Evolutionary conservation across 2,329 filamentous ascomycete genomes (phyloP), one percentile per base, ranked within the genome.

Genomic region (Volutella citrinella): DNA sequence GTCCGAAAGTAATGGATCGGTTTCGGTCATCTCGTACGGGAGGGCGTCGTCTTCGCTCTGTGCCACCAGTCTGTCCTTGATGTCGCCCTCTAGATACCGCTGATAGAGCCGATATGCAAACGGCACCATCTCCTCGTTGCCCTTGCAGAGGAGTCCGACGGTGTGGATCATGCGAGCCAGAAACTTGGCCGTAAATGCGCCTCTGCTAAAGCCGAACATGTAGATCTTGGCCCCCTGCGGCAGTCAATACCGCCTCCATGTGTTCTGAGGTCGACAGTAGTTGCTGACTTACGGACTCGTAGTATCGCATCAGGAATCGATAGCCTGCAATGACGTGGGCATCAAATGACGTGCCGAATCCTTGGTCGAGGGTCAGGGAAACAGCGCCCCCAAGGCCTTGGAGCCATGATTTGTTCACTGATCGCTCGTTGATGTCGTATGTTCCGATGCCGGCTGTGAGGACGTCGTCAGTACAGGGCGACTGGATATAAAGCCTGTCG

Each of bases 251-350:
- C 14, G 47, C 28, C 11, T 26, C 22, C 19, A 8, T 1, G 3
- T 25, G 19, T 2, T 1, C 2, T 3, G 7, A 13, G 0, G 1
- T 1, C 4, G 3, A 3, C 11, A n/a, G 16, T 4, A 3, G 0
- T 12, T 7, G 3, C 3, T 12, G 3, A 26, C 62, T 52, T 40
- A 61, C 65, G n/a, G 54, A 51, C 19, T 63, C 55, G 34, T 76
- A 76, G 47, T 70, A 72, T 9, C 68, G 64, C 73, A 77, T 76
- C 15, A 76, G 43, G 36, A 77, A 77, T 4, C 65, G 57, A 42
- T 77, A 77, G 1, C 71, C 73, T 6, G 64, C 67, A 30, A 71
- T 65, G 7, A 77, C 69, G 36, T 77, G 73, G 3, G 64, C 60
- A 27, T 70, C 69, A 30, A 76, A 75, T 0, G 68, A 67, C 15